Evolutionary conservation across 768 basidiomycete genomes (phyloP).

Genomic region (Pleurotus salmoneostramineus): DNA sequence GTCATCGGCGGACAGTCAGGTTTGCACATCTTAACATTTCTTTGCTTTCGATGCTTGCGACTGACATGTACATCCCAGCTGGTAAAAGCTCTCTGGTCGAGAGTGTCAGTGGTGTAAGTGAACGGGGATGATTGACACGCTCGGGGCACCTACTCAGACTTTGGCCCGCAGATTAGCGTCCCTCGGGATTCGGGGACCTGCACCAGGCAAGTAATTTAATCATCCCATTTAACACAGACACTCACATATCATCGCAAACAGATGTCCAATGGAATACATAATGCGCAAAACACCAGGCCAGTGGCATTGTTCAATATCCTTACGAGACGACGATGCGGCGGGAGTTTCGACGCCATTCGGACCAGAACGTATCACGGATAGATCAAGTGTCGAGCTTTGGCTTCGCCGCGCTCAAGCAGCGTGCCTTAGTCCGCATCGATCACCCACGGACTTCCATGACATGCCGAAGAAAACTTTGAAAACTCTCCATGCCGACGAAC

Average conservation of each 20-base stretch:
- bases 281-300: slow-evolving; percentile 33
- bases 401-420: slow-evolving; percentile 60
- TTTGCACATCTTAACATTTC: slow-evolving; percentile 16
- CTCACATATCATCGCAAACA: slow-evolving; percentile 13
- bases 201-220: slow-evolving; percentile 35
- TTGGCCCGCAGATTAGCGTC: slow-evolving; percentile 43
- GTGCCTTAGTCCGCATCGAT: slow-evolving; percentile 40
- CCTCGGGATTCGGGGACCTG: slow-evolving; percentile 62
- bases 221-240: background rate
- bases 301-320: slow-evolving; percentile 42
- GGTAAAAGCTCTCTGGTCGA: slow-evolving; percentile 62
- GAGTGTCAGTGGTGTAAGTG: slow-evolving; percentile 48
- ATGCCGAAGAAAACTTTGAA: slow-evolving; percentile 22
- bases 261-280: slow-evolving; percentile 52
- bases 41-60: background rate
- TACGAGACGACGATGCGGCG: slow-evolving; percentile 26
- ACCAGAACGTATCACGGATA: slow-evolving; percentile 28
- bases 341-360: slow-evolving; percentile 32
- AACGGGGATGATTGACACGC: background rate
- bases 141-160: background rate
- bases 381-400: slow-evolving; percentile 41
- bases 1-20: slow-evolving; percentile 58
- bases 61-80: slow-evolving; percentile 24
- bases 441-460: slow-evolving; percentile 17
- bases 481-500: background rate